These are phyloP conservation scores for Ampelomyces quisqualis DNA, from an alignment of 2,329 filamentous ascomycete species.

Conservation along the genomic window DNA sequence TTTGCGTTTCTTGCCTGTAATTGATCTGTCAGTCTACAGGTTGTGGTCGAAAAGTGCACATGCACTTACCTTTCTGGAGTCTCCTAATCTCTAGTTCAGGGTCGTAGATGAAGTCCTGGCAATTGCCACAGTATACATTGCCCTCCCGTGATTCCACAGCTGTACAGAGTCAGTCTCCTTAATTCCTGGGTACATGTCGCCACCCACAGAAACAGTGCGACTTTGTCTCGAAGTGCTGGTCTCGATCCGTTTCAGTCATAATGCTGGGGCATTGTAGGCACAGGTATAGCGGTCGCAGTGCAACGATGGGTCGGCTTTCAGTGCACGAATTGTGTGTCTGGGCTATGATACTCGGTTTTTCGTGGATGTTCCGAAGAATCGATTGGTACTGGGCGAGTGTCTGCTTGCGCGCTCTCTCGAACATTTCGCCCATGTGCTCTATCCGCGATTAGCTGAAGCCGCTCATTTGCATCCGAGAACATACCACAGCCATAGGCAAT, in stretches of 20 bases:
- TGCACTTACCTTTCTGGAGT: conserved; percentile 63
- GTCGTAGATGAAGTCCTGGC: conserved; percentile 80
- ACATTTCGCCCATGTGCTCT: conserved; percentile 73
- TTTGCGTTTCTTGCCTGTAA: conserved; percentile 67
- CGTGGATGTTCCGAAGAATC: conserved; percentile 69
- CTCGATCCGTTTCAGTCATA: conserved; percentile 64
- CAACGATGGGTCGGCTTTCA: conserved; percentile 60
- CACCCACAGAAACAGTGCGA: conserved; percentile 70
- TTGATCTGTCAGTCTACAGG: conserved; percentile 25
- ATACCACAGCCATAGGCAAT: conserved; percentile 48
- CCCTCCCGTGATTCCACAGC: conserved; percentile 77
- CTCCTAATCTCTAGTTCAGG: conserved; percentile 75
- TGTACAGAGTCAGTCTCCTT: conserved; percentile 42
- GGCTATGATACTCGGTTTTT: conserved; percentile 63
- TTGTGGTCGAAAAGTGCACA: not conserved
- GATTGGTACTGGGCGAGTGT: conserved; percentile 72
- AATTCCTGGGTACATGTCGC: conserved; percentile 3
- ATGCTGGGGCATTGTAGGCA: conserved; percentile 69
- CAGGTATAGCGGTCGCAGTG: conserved; percentile 54
- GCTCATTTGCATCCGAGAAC: conserved; percentile 8
- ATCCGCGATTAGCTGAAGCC: conserved; percentile 21
- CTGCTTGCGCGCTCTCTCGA: conserved; percentile 67
- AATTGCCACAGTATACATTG: conserved; percentile 76
- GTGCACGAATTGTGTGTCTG: conserved; percentile 60
- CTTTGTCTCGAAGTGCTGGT: conserved; percentile 68